These are phyloP conservation scores for Omphalea diandra DNA, from an alignment of 441 rosid genomes.

Conservation along the genomic window DNA sequence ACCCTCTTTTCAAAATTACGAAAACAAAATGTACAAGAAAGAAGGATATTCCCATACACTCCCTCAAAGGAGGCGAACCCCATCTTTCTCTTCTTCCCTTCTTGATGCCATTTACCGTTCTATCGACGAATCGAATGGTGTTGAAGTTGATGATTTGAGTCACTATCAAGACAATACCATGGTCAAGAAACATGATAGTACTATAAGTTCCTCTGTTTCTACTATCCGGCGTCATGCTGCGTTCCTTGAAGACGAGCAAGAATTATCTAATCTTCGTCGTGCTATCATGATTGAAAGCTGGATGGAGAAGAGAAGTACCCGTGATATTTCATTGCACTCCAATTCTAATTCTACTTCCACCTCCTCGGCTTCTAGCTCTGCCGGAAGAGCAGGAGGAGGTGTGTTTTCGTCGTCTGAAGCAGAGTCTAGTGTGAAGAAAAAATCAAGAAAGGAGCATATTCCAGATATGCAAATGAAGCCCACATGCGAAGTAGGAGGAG, in stretches of 20 bases:
- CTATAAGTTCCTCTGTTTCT: conserved; percentile 9
- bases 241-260: conserved; percentile 14
- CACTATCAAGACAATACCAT: conserved; percentile 17
- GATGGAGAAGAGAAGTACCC: conserved; percentile 41
- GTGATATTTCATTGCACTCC: conserved; percentile 15
- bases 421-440: conserved; percentile 36
- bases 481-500: conserved; percentile 31
- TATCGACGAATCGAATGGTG: conserved; percentile 45
- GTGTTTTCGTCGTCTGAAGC: conserved; percentile 50
- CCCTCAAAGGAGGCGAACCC: conserved; percentile 63
- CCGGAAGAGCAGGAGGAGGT: conserved; percentile 6
- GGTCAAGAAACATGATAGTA: conserved; percentile 37
- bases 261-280: conserved; percentile 31
- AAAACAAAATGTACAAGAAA: conserved; percentile 31
- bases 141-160: conserved; percentile 15
- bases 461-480: conserved; percentile 19
- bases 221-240: conserved; percentile 6
- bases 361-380: conserved; percentile 54
- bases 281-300: conserved; percentile 52
- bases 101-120: conserved; percentile 79
- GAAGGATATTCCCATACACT: conserved; percentile 29
- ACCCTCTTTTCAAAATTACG: no score
- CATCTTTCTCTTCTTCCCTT: conserved; percentile 81
- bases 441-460: conserved; percentile 26
- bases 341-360: conserved; percentile 39